phyloP scores from a whole-genome alignment of 1,284 basidiomycete genomes.

The Ceratobasidium sp. region DNA sequence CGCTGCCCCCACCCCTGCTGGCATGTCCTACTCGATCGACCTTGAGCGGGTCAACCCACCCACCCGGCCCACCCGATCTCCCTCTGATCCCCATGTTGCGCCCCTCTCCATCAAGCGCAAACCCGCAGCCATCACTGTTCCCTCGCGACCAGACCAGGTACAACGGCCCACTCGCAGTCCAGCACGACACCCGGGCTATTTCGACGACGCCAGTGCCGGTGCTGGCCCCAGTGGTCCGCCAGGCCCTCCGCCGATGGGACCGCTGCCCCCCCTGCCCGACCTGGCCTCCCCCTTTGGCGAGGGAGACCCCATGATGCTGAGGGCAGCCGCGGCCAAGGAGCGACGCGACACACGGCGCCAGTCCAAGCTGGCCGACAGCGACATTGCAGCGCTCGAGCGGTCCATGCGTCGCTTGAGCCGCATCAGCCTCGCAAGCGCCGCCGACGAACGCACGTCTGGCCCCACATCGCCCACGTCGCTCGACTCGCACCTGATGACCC shows the following conservation, averaged over 20 bases:
- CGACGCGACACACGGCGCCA: conserved; percentile 6
- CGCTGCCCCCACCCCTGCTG: conserved; percentile 14
- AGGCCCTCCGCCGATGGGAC: conserved; percentile 4
- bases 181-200: background rate
- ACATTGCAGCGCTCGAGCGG: conserved; percentile 21
- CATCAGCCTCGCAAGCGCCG: background rate
- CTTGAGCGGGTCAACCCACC: conserved; percentile 16
- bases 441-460: background rate
- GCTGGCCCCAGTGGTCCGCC: background rate
- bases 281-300: background rate
- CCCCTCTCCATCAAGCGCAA: background rate
- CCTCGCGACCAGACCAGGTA: background rate
- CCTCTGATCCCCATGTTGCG: background rate
- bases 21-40: conserved; percentile 6
- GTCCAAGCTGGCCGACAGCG: background rate
- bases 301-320: background rate
- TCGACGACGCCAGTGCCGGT: background rate
- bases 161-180: background rate
- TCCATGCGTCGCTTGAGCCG: conserved; percentile 27
- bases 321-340: conserved; percentile 9
- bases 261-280: conserved; percentile 11
- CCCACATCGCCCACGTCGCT: conserved; percentile 3
- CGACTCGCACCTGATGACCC: background rate
- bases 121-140: background rate
- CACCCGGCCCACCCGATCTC: conserved; percentile 5